Evolutionary conservation across 257 asterid species (phyloP), one percentile per base, ranked within the genome.

Genomic region (Solanum arcanum): DNA sequence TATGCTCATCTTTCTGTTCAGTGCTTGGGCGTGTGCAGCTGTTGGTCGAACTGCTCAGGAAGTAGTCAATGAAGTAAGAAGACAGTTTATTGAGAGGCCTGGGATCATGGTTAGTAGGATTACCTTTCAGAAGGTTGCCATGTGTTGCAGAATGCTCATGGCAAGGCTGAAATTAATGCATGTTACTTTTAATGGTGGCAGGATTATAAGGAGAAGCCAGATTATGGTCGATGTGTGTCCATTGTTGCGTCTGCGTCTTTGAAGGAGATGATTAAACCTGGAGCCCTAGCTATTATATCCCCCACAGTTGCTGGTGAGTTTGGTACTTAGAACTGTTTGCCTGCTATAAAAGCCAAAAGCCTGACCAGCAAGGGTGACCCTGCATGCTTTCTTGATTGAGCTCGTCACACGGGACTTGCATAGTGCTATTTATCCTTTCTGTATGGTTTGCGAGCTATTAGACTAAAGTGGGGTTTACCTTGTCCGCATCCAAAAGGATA

Each of bases 11-110:
- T 97, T 83, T 90, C 92, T 97, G 47, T 97, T 97, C 92, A 95
- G 99, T 94, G 99, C 97, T 78, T 97, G 99, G 99, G 99, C 99
- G 83, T 97, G 99, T 91, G 83, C 99, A 73, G 99, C 99, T 41
- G 99, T 97, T 89, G 99, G 99, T 75, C 94, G 98, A 92, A 97
- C 90, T 86, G 99, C 99, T 87, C 99, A 97, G 89, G 99, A 97
- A 90, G 99, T 97, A 86, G 99, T 97, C 70, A 97, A 93, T 90
- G 99, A 97, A 97, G 99, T 96, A 75, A 91, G 99, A 90, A 95
- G 99, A 85, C 99, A 97, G 89, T 97, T 97, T 91, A 94, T 97
- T 84, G 99, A 97, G 97, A 94, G 99, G 92, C 99, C 99, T 7
- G 99, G 99, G 56, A 97, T 97, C 90, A 97, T 97, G 99, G 99